These are phyloP conservation scores for Coemansia furcata DNA, from an alignment of 192 early-diverging fungal genomes.

Conservation along the genomic window DNA sequence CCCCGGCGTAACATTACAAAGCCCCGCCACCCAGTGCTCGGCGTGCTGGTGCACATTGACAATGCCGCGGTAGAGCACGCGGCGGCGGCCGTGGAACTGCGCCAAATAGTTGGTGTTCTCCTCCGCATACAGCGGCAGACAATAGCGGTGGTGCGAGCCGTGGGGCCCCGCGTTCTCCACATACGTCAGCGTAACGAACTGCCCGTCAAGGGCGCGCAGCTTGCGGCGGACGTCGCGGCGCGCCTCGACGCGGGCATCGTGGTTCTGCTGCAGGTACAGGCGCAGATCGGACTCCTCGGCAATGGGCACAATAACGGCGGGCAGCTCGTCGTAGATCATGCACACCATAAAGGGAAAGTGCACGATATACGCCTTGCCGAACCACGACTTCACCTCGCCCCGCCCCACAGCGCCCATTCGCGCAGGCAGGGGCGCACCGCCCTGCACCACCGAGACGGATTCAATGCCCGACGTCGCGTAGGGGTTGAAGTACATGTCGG, in stretches of 20 bases:
- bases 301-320: conserved; percentile 50
- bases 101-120: conserved; percentile 47
- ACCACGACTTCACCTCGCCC: conserved; percentile 56
- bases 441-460: not conserved
- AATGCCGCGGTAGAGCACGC: conserved; percentile 40
- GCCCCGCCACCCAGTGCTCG: conserved; percentile 34
- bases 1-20: conserved; percentile 59
- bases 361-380: conserved; percentile 61
- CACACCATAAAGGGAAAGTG: conserved; percentile 69
- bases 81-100: conserved; percentile 39
- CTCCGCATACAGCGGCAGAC: conserved; percentile 27
- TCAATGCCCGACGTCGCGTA: conserved; percentile 16
- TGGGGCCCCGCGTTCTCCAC: conserved; percentile 28
- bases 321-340: conserved; percentile 64
- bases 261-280: conserved; percentile 57
- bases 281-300: conserved; percentile 55
- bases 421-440: not conserved
- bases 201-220: conserved; percentile 60
- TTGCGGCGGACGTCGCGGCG: conserved; percentile 53
- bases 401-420: conserved; percentile 8
- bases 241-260: conserved; percentile 44
- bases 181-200: conserved; percentile 56
- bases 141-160: conserved; percentile 36
- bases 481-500: conserved; percentile 67
- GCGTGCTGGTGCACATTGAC: conserved; percentile 54